Evolutionary conservation across 2,329 filamentous ascomycete genomes (phyloP).

Genomic region (Arthroderma sp.): DNA sequence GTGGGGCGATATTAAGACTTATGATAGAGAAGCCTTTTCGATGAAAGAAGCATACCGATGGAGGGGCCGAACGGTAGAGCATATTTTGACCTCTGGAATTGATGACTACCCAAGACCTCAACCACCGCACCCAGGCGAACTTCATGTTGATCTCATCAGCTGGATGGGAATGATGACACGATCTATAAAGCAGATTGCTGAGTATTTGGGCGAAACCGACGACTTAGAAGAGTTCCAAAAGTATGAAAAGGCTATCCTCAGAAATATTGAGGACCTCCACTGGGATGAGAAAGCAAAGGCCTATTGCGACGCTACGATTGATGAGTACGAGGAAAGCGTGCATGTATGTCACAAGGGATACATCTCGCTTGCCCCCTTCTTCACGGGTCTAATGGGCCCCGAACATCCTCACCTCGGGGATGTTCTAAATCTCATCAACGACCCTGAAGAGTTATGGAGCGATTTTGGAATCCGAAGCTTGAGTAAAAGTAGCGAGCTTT

Average conservation of each 20-base stretch:
- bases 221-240: conserved; percentile 60
- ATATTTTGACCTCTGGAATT: conserved; percentile 83
- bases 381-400: conserved; percentile 63
- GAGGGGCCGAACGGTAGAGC: conserved; percentile 74
- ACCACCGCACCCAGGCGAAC: conserved; percentile 86
- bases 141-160: conserved; percentile 85
- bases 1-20: conserved; percentile 74
- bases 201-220: conserved; percentile 59
- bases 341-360: conserved; percentile 97
- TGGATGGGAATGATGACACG: conserved; percentile 97
- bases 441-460: conserved; percentile 82
- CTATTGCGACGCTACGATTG: conserved; percentile 90
- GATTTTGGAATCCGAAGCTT: conserved; percentile 77
- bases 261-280: conserved; percentile 84
- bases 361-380: conserved; percentile 82
- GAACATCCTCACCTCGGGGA: conserved; percentile 62
- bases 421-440: conserved; percentile 62
- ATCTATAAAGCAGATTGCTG: conserved; percentile 67
- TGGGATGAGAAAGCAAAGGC: conserved; percentile 71
- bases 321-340: conserved; percentile 80
- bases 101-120: conserved; percentile 93
- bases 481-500: conserved; percentile 68
- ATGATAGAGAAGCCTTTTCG: conserved; percentile 79
- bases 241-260: conserved; percentile 62
- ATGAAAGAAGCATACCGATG: conserved; percentile 89